Base-by-base conservation (phyloP, 225 moss, liverwort and hornwort species). In the Pseudisothecium myosuroides region DNA sequence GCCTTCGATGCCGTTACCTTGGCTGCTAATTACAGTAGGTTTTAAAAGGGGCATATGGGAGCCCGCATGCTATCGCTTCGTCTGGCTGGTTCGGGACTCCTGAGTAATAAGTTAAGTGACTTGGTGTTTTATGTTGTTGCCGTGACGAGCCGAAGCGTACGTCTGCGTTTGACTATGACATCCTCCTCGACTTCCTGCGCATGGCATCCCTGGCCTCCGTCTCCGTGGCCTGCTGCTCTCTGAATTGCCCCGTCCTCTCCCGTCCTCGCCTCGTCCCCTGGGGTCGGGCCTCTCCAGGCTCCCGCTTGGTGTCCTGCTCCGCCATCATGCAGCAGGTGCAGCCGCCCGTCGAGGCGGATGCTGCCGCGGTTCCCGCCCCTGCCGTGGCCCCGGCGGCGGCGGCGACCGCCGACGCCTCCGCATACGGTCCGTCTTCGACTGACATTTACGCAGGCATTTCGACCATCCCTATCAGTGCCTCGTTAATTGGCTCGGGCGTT, bases 361-460 rank as follows among this genome's bases (percentile, higher is more conserved):
- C 74, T 56, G 77, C 83, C 34, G 76, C 17, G 75, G 20, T 19
- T 50, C 76, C 76, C 32, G 50, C 76, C 17, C 29, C 90, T 27
- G 76, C 88, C 11, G 81, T 50, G 56, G 64, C 90, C 52, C 45
- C 27, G 29, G 85, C 77, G 14, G 19, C 29, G 28, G 59, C 76
- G 22, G 29, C 36, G 27, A 45, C 82, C 20, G 76, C 63, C 56
- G 28, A 21, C 39, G 75, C 86, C 68, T 23, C 87, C 58, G 80
- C 58, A 28, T 72, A 80, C 29, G 80, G 83, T 63, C 50, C 88
- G 24, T 65, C 89, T 16, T 17, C 88, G 34, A 72, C 87, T 34
- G 93, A 94, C 67, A 93, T 94, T 64, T 93, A 94, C 71, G 93
- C 94, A 43, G 92, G 93, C 45, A 94, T 94, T 87, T 91, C 94